A percentile compares a stretch with the other conserved stretches of the same genome.
Conservation (phyloP, 2,329 filamentous ascomycete genomes). For the Penicillium capsulatum region DNA sequence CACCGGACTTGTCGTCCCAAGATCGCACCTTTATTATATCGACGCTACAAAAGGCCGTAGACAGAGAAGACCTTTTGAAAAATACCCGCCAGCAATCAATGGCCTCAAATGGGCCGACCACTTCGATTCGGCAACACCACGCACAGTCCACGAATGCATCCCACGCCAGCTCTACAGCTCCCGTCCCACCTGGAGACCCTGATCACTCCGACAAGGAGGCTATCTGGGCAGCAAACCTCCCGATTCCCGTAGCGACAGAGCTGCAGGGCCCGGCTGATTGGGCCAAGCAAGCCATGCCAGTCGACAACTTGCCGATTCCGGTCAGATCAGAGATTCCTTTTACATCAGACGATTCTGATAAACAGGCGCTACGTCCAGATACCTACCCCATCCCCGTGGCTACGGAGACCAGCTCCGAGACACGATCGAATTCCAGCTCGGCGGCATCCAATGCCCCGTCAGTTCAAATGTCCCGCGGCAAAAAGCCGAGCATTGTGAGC, state of each 20-base stretch:
- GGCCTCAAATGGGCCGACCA: neutral
- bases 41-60: conserved; percentile 5
- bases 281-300: conserved; percentile 4
- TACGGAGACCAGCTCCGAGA: conserved; percentile 2
- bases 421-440: conserved; percentile 3
- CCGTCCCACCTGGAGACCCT: neutral
- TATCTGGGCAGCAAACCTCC: neutral
- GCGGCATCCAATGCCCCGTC: neutral
- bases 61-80: conserved; percentile 6
- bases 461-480: neutral
- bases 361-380: conserved; percentile 6
- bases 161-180: neutral
- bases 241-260: neutral
- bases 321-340: conserved; percentile 6
- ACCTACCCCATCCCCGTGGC: conserved; percentile 5
- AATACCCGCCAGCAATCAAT: neutral
- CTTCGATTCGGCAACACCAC: too few species aligned
- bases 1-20: conserved; percentile 7
- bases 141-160: too few species aligned
- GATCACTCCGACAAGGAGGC: conserved; percentile 8
- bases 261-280: neutral
- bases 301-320: conserved; percentile 15
- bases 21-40: conserved; percentile 13
- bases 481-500: conserved; percentile 11
- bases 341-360: conserved; percentile 6